Base-by-base conservation (phyloP, 2,329 filamentous ascomycete species). In the Volutella citrinella region DNA sequence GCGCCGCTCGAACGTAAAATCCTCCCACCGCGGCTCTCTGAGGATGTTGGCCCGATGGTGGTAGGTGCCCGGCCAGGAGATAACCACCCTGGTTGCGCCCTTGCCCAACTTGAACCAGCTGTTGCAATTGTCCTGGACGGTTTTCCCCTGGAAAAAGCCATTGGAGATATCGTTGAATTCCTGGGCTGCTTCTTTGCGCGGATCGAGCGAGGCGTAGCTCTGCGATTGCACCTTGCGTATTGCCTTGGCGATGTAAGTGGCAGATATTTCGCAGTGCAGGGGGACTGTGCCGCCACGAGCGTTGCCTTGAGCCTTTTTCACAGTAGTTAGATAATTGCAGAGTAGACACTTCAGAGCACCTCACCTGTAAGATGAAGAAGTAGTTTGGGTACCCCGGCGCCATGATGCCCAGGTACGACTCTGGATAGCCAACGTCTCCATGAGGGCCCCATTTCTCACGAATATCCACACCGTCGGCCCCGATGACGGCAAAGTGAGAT, bases 81-180 rank as follows among this genome's bases (percentile, higher is more conserved):
- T 34, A 5, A 34, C 24, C 11, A 34, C 24, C 16, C 25, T 14
- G 5, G 36, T 35, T 18, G 24, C 22, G 1, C 36, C 36, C 4
- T 31, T 19, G 3, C 32, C 36, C 16, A 19, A 27, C 24, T 38
- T 38, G 27, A 35, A 35, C 36, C 36, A 38, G 18, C 36, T 38
- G 6, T 19, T 19, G 13, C 36, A 38, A 17, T 25, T 35, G 13
- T 38, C 32, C 6, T 27, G 21, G 6, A 32, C 35, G 11, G 31
- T 32, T 10, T 24, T 27, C 10, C 31, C 27, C 15, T 27, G 22
- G 11, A 38, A 38, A 22, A 30, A 38, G 6, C 36, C 27, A n/a
- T 24, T 34, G 22, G 28, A 31, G 11, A 38, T 30, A 12, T 31
- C 36, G 15, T 38, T 38, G 16, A 38, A 38, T 2, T 37, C 34